Conservation (phyloP, 495 filamentous ascomycete genomes). For the Talaromyces adpressus region DNA sequence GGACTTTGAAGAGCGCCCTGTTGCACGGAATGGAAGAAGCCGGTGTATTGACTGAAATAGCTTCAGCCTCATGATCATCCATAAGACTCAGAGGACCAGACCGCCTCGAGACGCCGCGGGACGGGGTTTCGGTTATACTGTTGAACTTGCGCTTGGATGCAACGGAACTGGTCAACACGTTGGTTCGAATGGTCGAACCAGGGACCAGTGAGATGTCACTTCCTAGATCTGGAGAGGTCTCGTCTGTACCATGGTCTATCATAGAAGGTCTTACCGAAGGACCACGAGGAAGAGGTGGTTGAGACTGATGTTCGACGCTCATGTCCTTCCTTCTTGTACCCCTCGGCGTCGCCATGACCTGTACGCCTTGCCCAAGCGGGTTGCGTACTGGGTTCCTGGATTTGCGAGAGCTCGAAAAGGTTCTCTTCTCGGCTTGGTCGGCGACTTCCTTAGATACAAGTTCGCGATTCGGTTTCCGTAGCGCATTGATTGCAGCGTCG, state of each 20-base stretch:
- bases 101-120: constrained; percentile 36
- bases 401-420: constrained; percentile 38
- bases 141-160: constrained; percentile 13
- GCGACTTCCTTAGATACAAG: constrained; percentile 66
- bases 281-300: constrained; percentile 24
- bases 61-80: not conserved
- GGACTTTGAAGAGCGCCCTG: constrained; percentile 30
- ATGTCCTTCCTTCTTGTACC: constrained; percentile 37
- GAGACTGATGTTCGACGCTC: constrained; percentile 17
- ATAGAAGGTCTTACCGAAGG: constrained; percentile 17
- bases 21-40: constrained; percentile 4
- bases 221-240: constrained; percentile 16
- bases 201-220: constrained; percentile 16
- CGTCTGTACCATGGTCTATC: constrained; percentile 5
- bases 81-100: constrained; percentile 18
- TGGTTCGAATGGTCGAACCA: constrained; percentile 15
- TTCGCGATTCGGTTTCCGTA: constrained; percentile 83
- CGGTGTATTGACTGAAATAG: not conserved
- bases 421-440: constrained; percentile 61
- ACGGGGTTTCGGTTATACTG: constrained; percentile 47
- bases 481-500: constrained; percentile 69
- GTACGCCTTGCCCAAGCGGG: constrained; percentile 49
- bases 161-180: not conserved
- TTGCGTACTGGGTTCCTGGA: constrained; percentile 60
- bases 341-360: constrained; percentile 73